phyloP scores from a whole-genome alignment of 1,284 basidiomycete genomes.

The Sanghuangporus sanghuang region DNA sequence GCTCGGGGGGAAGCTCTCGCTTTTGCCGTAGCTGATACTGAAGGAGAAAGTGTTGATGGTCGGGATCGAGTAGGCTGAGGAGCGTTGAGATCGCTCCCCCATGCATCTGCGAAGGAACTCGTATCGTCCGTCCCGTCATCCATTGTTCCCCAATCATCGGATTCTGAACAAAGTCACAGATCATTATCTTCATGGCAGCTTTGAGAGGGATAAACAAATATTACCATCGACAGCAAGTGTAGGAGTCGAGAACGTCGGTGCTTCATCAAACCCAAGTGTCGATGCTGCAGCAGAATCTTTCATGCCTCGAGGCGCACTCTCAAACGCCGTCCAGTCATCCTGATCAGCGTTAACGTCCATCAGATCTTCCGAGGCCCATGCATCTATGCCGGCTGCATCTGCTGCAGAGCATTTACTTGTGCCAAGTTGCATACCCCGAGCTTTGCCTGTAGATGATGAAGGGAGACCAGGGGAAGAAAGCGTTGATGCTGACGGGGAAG shows the following conservation, averaged over 20 bases:
- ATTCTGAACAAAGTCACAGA: not conserved
- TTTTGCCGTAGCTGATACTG: not conserved
- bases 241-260: constrained; percentile 9
- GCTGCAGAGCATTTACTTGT: constrained; percentile 44
- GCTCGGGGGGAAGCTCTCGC: not conserved
- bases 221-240: constrained; percentile 12
- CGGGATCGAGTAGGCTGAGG: constrained; percentile 8
- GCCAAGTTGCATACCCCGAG: constrained; percentile 70
- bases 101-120: constrained; percentile 3
- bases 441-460: constrained; percentile 26
- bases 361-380: constrained; percentile 54
- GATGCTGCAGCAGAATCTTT: constrained; percentile 24
- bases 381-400: constrained; percentile 46
- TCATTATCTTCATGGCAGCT: not conserved
- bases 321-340: constrained; percentile 93
- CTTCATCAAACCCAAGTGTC: constrained; percentile 23
- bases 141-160: constrained; percentile 18
- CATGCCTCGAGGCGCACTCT: constrained; percentile 49
- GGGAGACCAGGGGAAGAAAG: constrained; percentile 14
- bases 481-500: constrained; percentile 11
- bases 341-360: constrained; percentile 90
- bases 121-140: constrained; percentile 1
- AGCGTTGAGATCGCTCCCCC: constrained; percentile 9
- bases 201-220: not conserved
- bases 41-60: not conserved